Evolutionary conservation across 495 filamentous ascomycete genomes (phyloP).

Genomic region (Neurospora sublineolata): DNA sequence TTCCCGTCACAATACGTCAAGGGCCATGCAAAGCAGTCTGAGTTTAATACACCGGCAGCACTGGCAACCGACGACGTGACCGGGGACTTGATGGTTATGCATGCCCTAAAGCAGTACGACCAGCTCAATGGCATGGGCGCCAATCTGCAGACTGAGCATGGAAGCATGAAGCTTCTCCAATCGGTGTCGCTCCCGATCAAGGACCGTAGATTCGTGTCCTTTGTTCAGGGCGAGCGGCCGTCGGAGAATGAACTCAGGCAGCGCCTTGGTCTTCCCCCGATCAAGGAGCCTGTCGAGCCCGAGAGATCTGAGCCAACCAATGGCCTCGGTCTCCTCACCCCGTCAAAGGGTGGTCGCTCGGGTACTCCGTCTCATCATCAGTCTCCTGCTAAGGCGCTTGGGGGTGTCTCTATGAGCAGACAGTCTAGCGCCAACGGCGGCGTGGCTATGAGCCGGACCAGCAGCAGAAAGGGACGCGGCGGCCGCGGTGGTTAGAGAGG

Average conservation of each 20-base stretch:
- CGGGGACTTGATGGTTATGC: constrained; percentile 49
- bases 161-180: constrained; percentile 34
- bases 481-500: constrained; percentile 14
- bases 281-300: constrained; percentile 20
- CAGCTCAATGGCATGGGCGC: constrained; percentile 29
- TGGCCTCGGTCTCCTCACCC: constrained; percentile 6
- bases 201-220: constrained; percentile 26
- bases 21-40: constrained; percentile 29
- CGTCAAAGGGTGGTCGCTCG: constrained; percentile 15
- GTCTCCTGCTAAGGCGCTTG: constrained; percentile 17
- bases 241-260: constrained; percentile 33
- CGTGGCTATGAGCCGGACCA: constrained; percentile 39
- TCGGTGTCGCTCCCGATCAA: constrained; percentile 26
- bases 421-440: constrained; percentile 36
- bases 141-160: constrained; percentile 31
- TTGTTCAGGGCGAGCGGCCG: constrained; percentile 29
- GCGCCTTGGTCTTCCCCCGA: constrained; percentile 27
- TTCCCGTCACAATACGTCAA: constrained; percentile 41
- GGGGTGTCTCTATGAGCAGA: constrained; percentile 37
- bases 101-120: constrained; percentile 34
- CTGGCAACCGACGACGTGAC: constrained; percentile 47
- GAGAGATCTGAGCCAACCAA: constrained; percentile 6
- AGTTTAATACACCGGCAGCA: constrained; percentile 36
- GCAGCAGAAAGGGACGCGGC: constrained; percentile 23
- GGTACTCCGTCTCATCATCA: constrained; percentile 16